Percentiles rank a stretch among this genome's conserved stretches.
phyloP scores from a whole-genome alignment of 2,329 filamentous ascomycete species.

The Talaromyces piceae region DNA sequence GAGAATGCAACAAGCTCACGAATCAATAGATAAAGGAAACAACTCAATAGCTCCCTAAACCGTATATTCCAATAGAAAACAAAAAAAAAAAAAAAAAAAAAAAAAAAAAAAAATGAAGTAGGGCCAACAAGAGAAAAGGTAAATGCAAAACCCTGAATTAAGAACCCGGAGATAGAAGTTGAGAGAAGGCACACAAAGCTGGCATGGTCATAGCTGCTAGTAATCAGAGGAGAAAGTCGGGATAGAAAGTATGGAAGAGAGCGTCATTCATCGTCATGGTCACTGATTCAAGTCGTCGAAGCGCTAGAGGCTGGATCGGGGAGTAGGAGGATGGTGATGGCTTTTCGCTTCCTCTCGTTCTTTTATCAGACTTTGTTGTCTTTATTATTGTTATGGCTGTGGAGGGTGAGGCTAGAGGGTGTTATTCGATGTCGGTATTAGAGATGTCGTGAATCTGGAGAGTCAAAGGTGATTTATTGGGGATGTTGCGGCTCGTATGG shows the following conservation, averaged over 20 bases:
- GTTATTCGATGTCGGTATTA: not conserved
- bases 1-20: constrained; percentile 1
- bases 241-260: not conserved
- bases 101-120: not conserved
- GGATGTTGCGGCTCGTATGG: constrained; percentile 1
- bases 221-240: not conserved
- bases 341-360: not conserved
- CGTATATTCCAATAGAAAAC: no score
- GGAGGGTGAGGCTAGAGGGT: not conserved
- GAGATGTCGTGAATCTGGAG: not conserved
- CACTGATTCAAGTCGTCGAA: not conserved
- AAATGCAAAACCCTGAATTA: no score
- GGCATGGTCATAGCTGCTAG: constrained; percentile 10
- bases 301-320: no score
- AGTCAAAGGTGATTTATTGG: not conserved
- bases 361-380: not conserved
- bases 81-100: not conserved
- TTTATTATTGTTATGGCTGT: no score
- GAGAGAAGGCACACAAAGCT: not conserved
- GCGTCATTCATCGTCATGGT: not conserved
- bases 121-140: not conserved
- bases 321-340: not conserved
- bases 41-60: not conserved
- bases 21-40: not conserved
- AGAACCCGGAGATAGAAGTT: not conserved